phyloP scores from a whole-genome alignment of 345 rosid species.

The Eucalyptus curtisii region DNA sequence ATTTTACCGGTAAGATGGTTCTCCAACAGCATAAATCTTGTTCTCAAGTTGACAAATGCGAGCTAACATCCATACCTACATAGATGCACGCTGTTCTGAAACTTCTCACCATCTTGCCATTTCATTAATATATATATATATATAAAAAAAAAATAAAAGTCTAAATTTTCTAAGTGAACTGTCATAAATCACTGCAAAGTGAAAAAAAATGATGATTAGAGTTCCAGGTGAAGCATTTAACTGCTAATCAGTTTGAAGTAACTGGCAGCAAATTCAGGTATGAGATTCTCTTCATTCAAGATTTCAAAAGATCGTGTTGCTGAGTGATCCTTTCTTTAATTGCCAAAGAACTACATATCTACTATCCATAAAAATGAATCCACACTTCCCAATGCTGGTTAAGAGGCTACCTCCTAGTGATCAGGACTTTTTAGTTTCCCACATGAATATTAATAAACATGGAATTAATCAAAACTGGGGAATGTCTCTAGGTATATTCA shows the following conservation, averaged over 20 bases:
- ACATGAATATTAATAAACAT: background rate
- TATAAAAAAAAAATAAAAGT: too few relatives aligned
- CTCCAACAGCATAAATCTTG: constrained; percentile 90
- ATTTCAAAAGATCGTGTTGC: background rate
- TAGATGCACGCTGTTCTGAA: background rate
- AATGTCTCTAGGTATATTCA: background rate
- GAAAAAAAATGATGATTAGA: background rate
- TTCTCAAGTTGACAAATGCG: constrained; percentile 95
- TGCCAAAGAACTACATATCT: background rate
- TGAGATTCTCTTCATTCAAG: background rate
- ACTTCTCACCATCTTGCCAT: background rate
- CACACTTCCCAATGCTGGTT: background rate
- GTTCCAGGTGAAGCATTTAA: background rate
- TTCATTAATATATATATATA: too few relatives aligned
- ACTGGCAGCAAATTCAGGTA: background rate
- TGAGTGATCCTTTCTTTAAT: background rate
- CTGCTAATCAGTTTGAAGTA: background rate
- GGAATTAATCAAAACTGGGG: background rate
- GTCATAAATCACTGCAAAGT: background rate
- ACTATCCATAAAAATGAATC: background rate
- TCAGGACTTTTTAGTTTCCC: background rate
- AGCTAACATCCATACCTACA: constrained; percentile 92
- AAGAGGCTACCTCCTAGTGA: background rate
- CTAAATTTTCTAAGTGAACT: background rate
- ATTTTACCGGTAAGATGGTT: constrained; percentile 82